Conservation (phyloP, 108 stramenopile species). For the Cyclostephanos tholiformis region DNA sequence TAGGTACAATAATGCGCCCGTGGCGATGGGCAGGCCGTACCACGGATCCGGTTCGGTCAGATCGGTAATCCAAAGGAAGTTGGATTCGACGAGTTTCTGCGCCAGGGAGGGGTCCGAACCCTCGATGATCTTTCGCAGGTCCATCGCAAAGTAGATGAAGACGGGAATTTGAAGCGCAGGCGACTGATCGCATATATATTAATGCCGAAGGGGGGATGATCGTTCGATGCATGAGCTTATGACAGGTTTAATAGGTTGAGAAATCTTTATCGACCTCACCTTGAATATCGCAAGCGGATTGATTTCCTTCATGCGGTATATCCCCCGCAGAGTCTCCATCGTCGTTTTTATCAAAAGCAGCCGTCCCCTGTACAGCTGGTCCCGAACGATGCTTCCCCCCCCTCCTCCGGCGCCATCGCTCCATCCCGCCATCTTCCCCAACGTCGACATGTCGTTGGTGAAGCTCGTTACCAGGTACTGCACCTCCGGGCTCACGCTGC, state of each 20-base stretch:
- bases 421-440: constrained; percentile 47
- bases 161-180: constrained; percentile 82
- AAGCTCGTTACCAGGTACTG: constrained; percentile 75
- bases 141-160: constrained; percentile 79
- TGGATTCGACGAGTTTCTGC: constrained; percentile 68
- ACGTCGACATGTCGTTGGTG: constrained; percentile 64
- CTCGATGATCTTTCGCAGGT: constrained; percentile 82
- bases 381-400: neutral
- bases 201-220: constrained; percentile 13
- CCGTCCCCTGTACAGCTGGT: constrained; percentile 32
- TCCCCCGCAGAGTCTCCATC: constrained; percentile 56
- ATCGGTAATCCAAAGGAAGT: constrained; percentile 76
- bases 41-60: constrained; percentile 90
- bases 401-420: neutral
- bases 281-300: constrained; percentile 78
- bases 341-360: constrained; percentile 53
- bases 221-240: neutral
- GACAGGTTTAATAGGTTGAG: too few relatives aligned
- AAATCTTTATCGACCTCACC: too few relatives aligned
- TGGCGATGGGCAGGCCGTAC: constrained; percentile 80
- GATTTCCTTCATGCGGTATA: constrained; percentile 76
- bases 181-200: constrained; percentile 57
- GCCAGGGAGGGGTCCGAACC: constrained; percentile 80
- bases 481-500: constrained; percentile 82
- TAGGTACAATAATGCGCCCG: constrained; percentile 70